Base-by-base conservation (phyloP, 805 yeast genomes). In the Spathaspora arborariae region DNA sequence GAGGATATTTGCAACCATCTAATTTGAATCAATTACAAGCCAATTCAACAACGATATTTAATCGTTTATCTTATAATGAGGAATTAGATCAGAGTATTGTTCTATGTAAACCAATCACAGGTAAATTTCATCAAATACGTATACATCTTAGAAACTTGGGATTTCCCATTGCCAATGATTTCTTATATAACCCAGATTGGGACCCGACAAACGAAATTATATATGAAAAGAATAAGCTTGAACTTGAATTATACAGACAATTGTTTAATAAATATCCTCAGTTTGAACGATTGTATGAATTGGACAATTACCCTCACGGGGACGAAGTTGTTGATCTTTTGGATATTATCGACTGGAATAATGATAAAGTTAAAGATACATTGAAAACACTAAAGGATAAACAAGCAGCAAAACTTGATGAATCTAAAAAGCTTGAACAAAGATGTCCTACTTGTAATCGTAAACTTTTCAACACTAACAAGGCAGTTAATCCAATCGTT, bases 101-200 rank as follows among this genome's bases (percentile, higher is more conserved):
- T 1, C 46, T 56, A 46, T 80, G 84, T 51, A 57, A 56, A 37
- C 83, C 84, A 0, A 48, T 73, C 5, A 75, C 82, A 0, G 84
- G 84, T 0, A 65, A 75, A 50, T 77, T 77, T 58, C 84, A 80
- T 58, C 84, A 80, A 56, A 78, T 80, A 20, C 62, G 84, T 10
- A 76, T 80, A 4, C 84, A 80, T 56, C 58, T 80, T 10, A 57
- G 81, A 19, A 73, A 77, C 51, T 42, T 79, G 50, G 97, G 97
- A 0, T 78, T 72, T 58, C 97, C 98, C 0, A 92, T 92, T 40
- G 89, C 87, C 2, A 91, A 92, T 60, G 99, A 92, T 63, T 60
- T 58, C 21, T 54, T 62, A 10, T 72, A 72, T 49, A 60, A 64
- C 43, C 58, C 61, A 1, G 46, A 44, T 20, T 21, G 34, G 3